phyloP scores from a whole-genome alignment of 2,329 filamentous ascomycete species.

The Arachnomyces sp. region DNA sequence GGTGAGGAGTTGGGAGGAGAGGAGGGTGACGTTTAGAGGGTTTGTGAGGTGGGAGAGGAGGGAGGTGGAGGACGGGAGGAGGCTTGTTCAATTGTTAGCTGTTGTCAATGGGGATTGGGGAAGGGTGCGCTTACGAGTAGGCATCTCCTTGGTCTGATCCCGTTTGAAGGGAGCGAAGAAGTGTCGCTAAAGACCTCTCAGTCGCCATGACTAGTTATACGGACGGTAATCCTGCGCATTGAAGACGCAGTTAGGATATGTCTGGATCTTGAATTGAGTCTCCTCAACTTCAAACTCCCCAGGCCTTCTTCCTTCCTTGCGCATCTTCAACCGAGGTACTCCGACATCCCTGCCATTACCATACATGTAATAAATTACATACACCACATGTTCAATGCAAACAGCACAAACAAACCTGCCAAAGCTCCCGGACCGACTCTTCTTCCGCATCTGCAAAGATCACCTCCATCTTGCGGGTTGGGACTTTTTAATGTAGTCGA shows the following conservation, averaged over 20 bases:
- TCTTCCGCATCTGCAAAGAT: neutral
- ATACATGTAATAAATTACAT: no score
- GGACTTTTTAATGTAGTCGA: no score
- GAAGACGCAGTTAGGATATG: neutral
- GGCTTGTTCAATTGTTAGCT: slow-evolving; percentile 21
- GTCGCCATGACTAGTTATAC: slow-evolving; percentile 41
- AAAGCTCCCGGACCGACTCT: neutral
- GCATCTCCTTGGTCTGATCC: slow-evolving; percentile 52
- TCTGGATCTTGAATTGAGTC: no score
- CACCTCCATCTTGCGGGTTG: no score
- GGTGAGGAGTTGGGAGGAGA: slow-evolving; percentile 52
- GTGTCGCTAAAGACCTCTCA: slow-evolving; percentile 52
- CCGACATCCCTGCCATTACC: no score
- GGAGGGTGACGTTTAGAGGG: slow-evolving; percentile 52
- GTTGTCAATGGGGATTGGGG: slow-evolving; percentile 13
- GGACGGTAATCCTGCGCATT: slow-evolving; percentile 4
- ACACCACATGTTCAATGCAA: slow-evolving; percentile 15
- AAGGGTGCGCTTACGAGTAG: slow-evolving; percentile 40
- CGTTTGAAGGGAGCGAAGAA: slow-evolving; percentile 53
- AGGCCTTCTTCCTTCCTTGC: slow-evolving; percentile 10
- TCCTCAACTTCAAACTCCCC: no score
- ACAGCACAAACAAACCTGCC: slow-evolving; percentile 25
- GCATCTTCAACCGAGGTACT: slow-evolving; percentile 15
- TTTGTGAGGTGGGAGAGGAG: slow-evolving; percentile 47
- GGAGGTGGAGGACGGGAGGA: slow-evolving; percentile 46